phyloP scores from a whole-genome alignment of 345 rosid species.

The Xanthoceras sorbifolium region DNA sequence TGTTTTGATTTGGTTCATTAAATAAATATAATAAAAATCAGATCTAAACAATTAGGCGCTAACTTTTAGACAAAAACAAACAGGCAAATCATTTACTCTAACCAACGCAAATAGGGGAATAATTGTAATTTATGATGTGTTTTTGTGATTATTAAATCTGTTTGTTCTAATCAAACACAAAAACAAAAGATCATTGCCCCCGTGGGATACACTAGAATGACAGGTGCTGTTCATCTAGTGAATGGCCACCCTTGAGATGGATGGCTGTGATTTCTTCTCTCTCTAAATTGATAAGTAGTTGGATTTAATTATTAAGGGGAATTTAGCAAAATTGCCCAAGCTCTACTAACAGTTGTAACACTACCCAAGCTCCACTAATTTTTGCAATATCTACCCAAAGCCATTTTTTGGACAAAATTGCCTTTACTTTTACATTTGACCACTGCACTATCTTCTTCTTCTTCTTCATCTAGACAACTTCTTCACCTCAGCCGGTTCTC shows the following conservation, averaged over 20 bases:
- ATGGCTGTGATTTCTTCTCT: background rate
- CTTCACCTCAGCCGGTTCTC: no score
- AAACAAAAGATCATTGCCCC: background rate
- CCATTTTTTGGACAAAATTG: no score
- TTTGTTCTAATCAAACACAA: background rate
- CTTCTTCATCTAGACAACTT: no score
- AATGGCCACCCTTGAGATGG: background rate
- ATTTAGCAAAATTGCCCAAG: no score
- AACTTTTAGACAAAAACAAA: conserved; percentile 12
- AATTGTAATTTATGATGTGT: conserved; percentile 1
- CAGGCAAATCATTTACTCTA: conserved; percentile 6
- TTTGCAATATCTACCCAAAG: no score
- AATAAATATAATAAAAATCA: conserved; percentile 7
- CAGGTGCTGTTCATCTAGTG: background rate
- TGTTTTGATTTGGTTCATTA: background rate
- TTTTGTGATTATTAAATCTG: background rate
- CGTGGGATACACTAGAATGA: conserved; percentile 3
- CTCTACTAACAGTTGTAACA: no score
- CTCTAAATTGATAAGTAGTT: background rate
- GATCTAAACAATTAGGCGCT: conserved; percentile 8
- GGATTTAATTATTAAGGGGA: no score
- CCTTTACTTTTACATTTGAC: no score
- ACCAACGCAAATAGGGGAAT: background rate
- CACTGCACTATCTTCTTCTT: no score
- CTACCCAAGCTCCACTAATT: no score